Evolutionary conservation across 2,329 filamentous ascomycete species (phyloP), one percentile per base, ranked within the genome.

Genomic region (Scedosporium minutisporum): DNA sequence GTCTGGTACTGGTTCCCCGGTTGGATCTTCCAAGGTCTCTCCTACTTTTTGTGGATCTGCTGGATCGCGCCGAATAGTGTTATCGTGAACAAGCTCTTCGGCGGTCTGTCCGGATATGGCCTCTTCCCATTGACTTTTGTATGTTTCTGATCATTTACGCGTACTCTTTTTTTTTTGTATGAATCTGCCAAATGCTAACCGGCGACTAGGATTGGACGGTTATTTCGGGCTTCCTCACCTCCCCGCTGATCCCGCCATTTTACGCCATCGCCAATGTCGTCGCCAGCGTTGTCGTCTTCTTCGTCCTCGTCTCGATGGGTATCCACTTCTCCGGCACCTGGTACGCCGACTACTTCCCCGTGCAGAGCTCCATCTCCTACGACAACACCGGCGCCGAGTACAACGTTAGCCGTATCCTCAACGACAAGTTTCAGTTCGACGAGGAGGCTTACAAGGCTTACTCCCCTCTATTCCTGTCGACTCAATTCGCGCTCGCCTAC

Each of bases 21-120:
- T 3, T 84, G 82, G 69, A 81, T 89, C 51, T 86, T 84, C 64
- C 83, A 83, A 61, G 85, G 83, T 59, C 74, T 88, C 4, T 84
- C 81, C 42, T 80, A 81, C 41, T 87, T 87, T 68, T 81, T 82
- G 29, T 87, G 83, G 72, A 75, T 81, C 10, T 82, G 81, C 42
- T 87, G 86, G 84, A 83, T 86, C 65, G 80, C 79, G 9, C 86
- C 87, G 2, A 77, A 85, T 41, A 87, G 82, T 64, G 74, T 83
- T 2, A 71, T 84, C 14, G 74, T 88, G 63, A 89, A 89, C 69
- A 85, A 88, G 69, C 69, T 89, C 6, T 88, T 88, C 64, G 86
- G 86, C 3, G 84, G 83, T 5, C 78, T 78, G 62, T 82, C 81
- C 5, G 86, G 86, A 0, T 73, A 88, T 4, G 84, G 82, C 0